These are phyloP conservation scores for Gaeumannomyces sp. DNA, from an alignment of 2,329 filamentous ascomycete species.

Conservation along the genomic window DNA sequence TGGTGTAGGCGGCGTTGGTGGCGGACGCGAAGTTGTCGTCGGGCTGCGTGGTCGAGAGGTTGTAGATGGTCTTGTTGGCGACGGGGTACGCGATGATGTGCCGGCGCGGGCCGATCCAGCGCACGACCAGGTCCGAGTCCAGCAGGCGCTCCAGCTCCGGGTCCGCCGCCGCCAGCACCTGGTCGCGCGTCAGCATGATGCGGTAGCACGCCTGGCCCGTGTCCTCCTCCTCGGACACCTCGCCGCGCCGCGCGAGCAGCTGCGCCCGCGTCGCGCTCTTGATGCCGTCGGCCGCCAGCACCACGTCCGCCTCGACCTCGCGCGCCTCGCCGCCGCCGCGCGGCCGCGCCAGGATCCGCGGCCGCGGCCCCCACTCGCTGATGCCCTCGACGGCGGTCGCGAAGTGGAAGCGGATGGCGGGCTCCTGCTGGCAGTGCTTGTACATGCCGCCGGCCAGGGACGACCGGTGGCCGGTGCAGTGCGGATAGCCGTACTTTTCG, in stretches of 20 bases:
- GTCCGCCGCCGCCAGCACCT: conserved; percentile 60
- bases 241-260: conserved; percentile 47
- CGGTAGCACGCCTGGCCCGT: conserved; percentile 74
- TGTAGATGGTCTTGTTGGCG: conserved; percentile 58
- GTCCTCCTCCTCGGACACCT: conserved; percentile 52
- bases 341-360: conserved; percentile 53
- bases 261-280: conserved; percentile 44
- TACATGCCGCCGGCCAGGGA: conserved; percentile 65
- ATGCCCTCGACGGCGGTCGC: conserved; percentile 49
- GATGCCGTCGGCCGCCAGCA: conserved; percentile 51
- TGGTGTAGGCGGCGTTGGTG: conserved; percentile 55
- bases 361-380: conserved; percentile 51
- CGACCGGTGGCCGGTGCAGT: conserved; percentile 74
- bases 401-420: conserved; percentile 64
- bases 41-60: conserved; percentile 56
- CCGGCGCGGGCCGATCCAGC: conserved; percentile 69
- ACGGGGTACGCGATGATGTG: conserved; percentile 78
- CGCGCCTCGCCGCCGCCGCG: conserved; percentile 40
- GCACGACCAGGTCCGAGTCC: conserved; percentile 59
- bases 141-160: conserved; percentile 62
- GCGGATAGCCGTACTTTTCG: conserved; percentile 64
- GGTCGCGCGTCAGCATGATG: conserved; percentile 64
- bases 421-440: conserved; percentile 58
- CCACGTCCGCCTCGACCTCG: conserved; percentile 45
- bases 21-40: conserved; percentile 54